phyloP scores from a whole-genome alignment of 257 asterid genomes.

The Solanum etuberosum region DNA sequence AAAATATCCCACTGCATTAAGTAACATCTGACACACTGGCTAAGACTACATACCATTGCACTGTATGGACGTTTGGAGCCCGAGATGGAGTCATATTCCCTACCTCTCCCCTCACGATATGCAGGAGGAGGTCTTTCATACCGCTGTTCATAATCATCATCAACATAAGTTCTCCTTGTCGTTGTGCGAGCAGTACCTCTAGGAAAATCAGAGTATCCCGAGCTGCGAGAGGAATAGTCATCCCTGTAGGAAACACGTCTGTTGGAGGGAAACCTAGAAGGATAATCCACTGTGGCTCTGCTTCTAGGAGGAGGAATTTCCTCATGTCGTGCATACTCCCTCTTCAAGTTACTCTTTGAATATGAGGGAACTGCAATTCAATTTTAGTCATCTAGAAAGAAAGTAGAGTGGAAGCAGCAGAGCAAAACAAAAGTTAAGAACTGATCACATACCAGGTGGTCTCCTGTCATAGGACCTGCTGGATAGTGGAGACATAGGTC shows the following conservation, averaged over 20 bases:
- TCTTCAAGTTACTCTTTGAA: conserved; percentile 54
- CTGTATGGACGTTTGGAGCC: conserved; percentile 91
- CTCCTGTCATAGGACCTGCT: conserved; percentile 84
- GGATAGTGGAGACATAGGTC: conserved; percentile 56
- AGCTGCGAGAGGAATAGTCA: conserved; percentile 67
- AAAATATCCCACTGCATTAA: background rate
- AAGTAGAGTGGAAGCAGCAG: background rate
- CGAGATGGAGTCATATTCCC: conserved; percentile 60
- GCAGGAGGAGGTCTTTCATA: conserved; percentile 78
- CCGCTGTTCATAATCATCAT: conserved; percentile 70
- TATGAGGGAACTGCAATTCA: conserved; percentile 51
- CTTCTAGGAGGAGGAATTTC: conserved; percentile 64
- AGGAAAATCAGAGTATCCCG: conserved; percentile 65
- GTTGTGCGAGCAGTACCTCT: conserved; percentile 60
- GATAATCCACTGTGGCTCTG: conserved; percentile 58
- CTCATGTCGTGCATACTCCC: conserved; percentile 76
- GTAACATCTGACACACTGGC: background rate
- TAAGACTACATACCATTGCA: conserved; percentile 36
- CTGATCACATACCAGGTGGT: conserved; percentile 59
- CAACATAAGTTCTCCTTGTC: conserved; percentile 71
- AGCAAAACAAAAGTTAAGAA: background rate
- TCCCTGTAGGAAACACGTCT: conserved; percentile 66
- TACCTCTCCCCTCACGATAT: conserved; percentile 66
- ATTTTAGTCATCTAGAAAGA: background rate
- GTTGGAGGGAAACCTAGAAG: conserved; percentile 52